A percentile compares a stretch with the other conserved stretches of the same genome.
Evolutionary conservation across 1,284 basidiomycete genomes (phyloP).

Genomic region (Cryptococcus amylolentus): DNA sequence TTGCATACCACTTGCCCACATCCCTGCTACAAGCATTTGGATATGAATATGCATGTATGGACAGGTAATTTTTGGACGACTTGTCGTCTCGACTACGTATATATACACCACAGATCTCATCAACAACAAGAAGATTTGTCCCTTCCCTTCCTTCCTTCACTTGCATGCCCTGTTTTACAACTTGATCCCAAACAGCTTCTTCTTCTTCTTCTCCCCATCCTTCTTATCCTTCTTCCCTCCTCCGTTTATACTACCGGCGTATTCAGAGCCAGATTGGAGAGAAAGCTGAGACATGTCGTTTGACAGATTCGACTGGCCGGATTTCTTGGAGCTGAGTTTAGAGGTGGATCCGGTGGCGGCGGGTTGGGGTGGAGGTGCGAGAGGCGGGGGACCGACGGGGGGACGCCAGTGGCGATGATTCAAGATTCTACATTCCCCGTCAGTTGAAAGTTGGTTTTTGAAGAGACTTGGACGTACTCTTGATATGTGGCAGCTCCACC

Average conservation of each 20-base stretch:
- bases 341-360: conserved; percentile 14
- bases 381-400: conserved; percentile 45
- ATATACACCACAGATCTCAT: background rate
- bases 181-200: conserved; percentile 61
- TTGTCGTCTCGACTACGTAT: no score
- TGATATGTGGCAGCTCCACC: conserved; percentile 67
- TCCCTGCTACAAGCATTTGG: no score
- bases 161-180: conserved; percentile 19
- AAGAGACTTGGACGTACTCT: conserved; percentile 41
- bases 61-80: no score
- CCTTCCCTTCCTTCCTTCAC: background rate
- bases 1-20: no score
- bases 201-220: conserved; percentile 71
- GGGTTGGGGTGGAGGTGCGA: conserved; percentile 34
- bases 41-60: no score
- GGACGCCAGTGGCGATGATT: conserved; percentile 48
- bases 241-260: no score
- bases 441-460: background rate
- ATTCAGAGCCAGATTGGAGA: background rate
- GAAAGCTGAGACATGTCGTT: conserved; percentile 19
- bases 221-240: conserved; percentile 33
- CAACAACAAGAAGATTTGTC: background rate
- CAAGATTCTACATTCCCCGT: conserved; percentile 30
- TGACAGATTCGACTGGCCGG: conserved; percentile 19
- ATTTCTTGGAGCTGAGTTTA: conserved; percentile 15